These are phyloP conservation scores for Neurospora sublineolata DNA, from an alignment of 495 filamentous ascomycete species.

Conservation along the genomic window DNA sequence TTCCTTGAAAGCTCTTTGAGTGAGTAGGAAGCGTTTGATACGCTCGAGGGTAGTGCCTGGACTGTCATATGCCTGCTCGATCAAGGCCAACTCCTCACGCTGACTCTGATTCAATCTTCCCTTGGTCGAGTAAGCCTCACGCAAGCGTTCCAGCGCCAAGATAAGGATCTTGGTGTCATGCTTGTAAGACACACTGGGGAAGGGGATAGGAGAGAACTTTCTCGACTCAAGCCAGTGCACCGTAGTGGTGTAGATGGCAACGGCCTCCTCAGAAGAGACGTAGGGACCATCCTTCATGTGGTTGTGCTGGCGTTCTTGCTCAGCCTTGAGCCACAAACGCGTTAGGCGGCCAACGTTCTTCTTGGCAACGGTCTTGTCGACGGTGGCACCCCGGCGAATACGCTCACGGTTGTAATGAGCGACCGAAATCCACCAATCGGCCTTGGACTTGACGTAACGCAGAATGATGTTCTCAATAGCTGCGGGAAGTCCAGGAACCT, in stretches of 20 bases:
- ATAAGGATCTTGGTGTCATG: conserved; percentile 99
- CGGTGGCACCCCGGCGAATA: conserved; percentile 89
- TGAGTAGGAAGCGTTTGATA: conserved; percentile 96
- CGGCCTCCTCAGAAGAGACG: conserved; percentile 94
- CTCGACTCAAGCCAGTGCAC: conserved; percentile 98
- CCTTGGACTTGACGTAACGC: conserved; percentile 96
- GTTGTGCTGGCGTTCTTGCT: conserved; percentile 97
- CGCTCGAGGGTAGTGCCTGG: conserved; percentile 90
- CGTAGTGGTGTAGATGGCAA: conserved; percentile 96
- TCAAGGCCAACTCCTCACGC: conserved; percentile 90
- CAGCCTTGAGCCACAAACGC: conserved; percentile 92
- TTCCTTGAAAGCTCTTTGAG: conserved; percentile 97
- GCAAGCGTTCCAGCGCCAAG: conserved; percentile 82
- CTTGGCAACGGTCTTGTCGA: conserved; percentile 98
- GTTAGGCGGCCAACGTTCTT: conserved; percentile 97
- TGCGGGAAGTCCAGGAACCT: conserved; percentile 89
- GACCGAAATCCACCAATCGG: conserved; percentile 99
- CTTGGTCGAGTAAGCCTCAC: conserved; percentile 97
- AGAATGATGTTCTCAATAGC: conserved; percentile 98
- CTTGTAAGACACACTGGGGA: conserved; percentile 98
- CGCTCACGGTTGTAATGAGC: conserved; percentile 97
- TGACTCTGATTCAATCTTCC: conserved; percentile 95
- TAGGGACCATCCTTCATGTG: conserved; percentile 99
- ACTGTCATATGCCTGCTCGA: conserved; percentile 97
- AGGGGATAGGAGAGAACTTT: conserved; percentile 97